A percentile compares a stretch with the other conserved stretches of the same genome.
phyloP scores from a whole-genome alignment of 306 rosid genomes.

The Alnus glutinosa region DNA sequence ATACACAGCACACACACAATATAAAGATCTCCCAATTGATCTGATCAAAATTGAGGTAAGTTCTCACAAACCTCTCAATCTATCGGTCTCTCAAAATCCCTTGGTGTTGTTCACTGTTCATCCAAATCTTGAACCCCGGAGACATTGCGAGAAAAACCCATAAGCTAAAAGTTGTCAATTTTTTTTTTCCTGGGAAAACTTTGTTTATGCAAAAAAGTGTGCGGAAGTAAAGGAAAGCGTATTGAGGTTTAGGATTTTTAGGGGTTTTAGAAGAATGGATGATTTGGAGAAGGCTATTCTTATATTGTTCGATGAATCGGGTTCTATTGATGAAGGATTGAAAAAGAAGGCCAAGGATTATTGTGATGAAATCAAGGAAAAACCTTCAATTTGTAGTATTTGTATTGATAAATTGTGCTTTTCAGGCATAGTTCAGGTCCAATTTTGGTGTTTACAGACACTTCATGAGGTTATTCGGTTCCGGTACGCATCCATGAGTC shows the following conservation, averaged over 20 bases:
- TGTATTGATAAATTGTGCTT: constrained; percentile 73
- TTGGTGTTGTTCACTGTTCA: background rate
- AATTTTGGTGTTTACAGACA: constrained; percentile 93
- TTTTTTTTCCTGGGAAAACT: background rate
- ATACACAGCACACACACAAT: constrained; percentile 19
- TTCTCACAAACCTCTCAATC: constrained; percentile 24
- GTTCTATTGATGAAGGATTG: constrained; percentile 58
- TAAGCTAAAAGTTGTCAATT: background rate
- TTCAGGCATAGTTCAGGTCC: constrained; percentile 74
- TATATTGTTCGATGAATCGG: constrained; percentile 81
- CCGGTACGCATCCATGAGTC: constrained; percentile 67
- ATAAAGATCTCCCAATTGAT: constrained; percentile 35
- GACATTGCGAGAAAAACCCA: constrained; percentile 16
- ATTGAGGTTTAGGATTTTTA: constrained; percentile 17
- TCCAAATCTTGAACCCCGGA: constrained; percentile 4
- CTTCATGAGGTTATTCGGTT: constrained; percentile 69
- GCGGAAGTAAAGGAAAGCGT: constrained; percentile 32
- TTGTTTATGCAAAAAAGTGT: constrained; percentile 23
- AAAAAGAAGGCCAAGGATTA: constrained; percentile 66
- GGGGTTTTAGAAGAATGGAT: constrained; percentile 54
- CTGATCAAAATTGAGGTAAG: constrained; percentile 41
- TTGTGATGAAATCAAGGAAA: constrained; percentile 66
- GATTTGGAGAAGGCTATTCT: constrained; percentile 88
- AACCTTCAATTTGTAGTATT: constrained; percentile 60
- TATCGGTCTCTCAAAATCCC: background rate